Percentiles rank a stretch among this genome's conserved stretches.
Conservation (phyloP, 2,329 filamentous ascomycete genomes). For the Fusarium oxysporum region DNA sequence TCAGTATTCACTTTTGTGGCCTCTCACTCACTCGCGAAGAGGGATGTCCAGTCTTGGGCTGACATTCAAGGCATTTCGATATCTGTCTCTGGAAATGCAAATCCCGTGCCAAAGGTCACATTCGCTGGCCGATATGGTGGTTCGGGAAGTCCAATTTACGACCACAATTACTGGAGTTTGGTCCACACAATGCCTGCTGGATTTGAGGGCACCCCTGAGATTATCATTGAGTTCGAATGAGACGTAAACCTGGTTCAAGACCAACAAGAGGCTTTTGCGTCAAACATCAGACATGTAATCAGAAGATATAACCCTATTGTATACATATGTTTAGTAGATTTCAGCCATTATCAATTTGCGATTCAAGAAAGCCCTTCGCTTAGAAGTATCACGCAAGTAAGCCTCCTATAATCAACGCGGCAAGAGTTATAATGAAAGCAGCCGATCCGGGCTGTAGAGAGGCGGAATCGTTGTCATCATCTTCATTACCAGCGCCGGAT, state of each 20-base stretch:
- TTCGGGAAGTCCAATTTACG: slow-evolving; percentile 11
- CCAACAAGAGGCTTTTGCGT: fast-evolving
- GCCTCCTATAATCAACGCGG: slow-evolving; percentile 45
- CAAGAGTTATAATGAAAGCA: slow-evolving; percentile 44
- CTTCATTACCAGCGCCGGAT: not conserved
- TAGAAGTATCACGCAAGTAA: slow-evolving; percentile 45
- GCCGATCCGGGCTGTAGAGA: slow-evolving; percentile 38
- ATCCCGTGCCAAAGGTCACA: not conserved
- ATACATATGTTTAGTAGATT: not conserved
- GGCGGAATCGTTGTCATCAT: slow-evolving; percentile 30
- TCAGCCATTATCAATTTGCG: not conserved
- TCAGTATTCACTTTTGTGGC: slow-evolving; percentile 16
- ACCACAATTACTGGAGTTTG: slow-evolving; percentile 11
- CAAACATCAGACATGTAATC: no score
- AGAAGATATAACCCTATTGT: no score
- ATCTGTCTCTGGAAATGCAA: slow-evolving; percentile 4
- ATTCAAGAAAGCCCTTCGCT: not conserved
- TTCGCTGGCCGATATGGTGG: slow-evolving; percentile 17
- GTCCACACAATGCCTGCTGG: slow-evolving; percentile 4
- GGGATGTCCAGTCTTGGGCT: slow-evolving; percentile 15
- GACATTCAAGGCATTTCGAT: slow-evolving; percentile 10
- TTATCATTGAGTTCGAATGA: slow-evolving; percentile 14
- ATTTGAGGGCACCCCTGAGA: slow-evolving; percentile 10
- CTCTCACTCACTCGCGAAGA: slow-evolving; percentile 14
- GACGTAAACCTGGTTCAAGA: not conserved